Base-by-base conservation (phyloP, 164 flowering plant species). In the Amborella trichopoda region DNA sequence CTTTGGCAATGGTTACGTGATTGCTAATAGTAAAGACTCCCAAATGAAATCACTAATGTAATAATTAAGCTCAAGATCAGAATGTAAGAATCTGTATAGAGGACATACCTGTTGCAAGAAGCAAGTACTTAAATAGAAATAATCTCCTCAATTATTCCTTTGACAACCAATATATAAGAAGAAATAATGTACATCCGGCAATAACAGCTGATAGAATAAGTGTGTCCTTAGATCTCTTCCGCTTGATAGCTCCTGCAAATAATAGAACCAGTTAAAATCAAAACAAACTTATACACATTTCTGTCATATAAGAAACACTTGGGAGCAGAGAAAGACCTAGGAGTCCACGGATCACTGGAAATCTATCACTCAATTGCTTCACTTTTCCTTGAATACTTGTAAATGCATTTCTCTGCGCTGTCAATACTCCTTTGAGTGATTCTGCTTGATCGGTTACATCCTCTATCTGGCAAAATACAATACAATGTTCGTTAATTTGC, bases 391-490 rank as follows among this genome's bases (percentile, higher is more conserved):
- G 88, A 59, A 82, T 78, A 62, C 75, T 83, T 16, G 83, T 80
- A 65, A 85, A 77, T 38, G 77, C 49, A 32, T 70, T 54, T 53
- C 83, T 69, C 53, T 85, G 95, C 39, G 85, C 70, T 28, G 81
- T 77, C 63, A 82, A 64, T 18, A 56, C 86, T 13, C 78, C 64
- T 42, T 76, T 76, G 26, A 87, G 72, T 17, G 83, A 23, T 57
- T 85, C 88, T 46, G 86, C 95, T 68, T 85, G 95, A 63, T 55
- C 73, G 28, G 77, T 82, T n/a, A 80, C 86, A 28, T 85, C 95
- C 60, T 85, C 91, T 47, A 85, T 78, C 95, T 82, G 67, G 32
- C 63, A n/a, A 25, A 19, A 40, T 19, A 13, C 23, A 40, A 40
- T 17, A 8, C 3, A 22, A 21, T 21, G n/a, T 21, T 19, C 14